A percentile compares a stretch with the other conserved stretches of the same genome.
These are phyloP conservation scores for Termitomyces sp. DNA, from an alignment of 1,284 basidiomycete species.

Conservation along the genomic window DNA sequence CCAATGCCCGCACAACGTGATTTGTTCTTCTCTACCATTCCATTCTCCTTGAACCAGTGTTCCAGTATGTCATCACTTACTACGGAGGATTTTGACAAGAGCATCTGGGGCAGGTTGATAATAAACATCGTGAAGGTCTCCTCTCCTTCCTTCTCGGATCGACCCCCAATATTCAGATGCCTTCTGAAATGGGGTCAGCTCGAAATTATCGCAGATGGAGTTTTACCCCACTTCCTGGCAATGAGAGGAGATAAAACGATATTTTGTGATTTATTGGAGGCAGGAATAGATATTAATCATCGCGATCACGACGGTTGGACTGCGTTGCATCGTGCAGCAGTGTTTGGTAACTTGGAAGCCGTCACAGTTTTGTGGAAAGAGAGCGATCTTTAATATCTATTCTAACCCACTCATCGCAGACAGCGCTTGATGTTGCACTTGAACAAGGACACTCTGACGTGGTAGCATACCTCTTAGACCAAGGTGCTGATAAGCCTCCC, in stretches of 20 bases:
- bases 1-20: neutral
- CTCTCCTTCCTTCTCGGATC: neutral
- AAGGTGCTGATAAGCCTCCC: neutral
- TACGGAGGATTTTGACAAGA: neutral
- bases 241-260: neutral
- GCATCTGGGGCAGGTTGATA: neutral
- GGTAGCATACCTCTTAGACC: neutral
- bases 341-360: neutral
- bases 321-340: neutral
- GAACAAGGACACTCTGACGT: neutral
- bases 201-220: neutral
- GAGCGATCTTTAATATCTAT: neutral
- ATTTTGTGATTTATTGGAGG: neutral
- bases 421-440: neutral
- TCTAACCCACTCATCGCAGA: neutral
- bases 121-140: neutral
- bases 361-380: neutral
- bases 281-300: neutral
- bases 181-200: neutral
- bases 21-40: neutral
- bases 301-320: neutral
- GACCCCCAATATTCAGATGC: neutral
- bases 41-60: neutral
- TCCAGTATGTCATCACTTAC: neutral
- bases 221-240: neutral